Conservation (phyloP, 1,284 basidiomycete genomes). For the Peniophora sp. region DNA sequence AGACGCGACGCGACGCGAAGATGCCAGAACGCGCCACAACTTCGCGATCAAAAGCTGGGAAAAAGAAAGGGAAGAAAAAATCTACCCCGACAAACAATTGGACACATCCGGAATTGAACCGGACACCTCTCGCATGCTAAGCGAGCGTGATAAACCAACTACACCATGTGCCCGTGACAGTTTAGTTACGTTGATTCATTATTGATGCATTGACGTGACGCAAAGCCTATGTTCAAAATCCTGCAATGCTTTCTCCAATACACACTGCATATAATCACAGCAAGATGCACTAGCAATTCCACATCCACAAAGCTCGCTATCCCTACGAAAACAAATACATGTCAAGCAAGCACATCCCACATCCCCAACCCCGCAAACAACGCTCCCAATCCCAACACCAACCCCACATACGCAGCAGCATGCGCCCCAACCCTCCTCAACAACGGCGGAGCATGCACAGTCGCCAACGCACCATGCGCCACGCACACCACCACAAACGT, state of each 20-base stretch:
- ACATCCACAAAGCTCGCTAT: too few species aligned
- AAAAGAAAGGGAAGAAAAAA: constrained; percentile 6
- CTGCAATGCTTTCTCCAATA: background rate
- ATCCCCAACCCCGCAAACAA: constrained; percentile 61
- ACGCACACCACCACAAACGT: constrained; percentile 41
- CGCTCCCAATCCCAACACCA: constrained; percentile 52
- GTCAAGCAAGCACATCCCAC: constrained; percentile 55
- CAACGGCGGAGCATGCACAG: constrained; percentile 53
- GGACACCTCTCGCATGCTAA: too few species aligned
- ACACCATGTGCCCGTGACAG: too few species aligned
- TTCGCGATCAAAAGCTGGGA: constrained; percentile 11
- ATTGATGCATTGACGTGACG: too few species aligned
- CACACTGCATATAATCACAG: too few species aligned
- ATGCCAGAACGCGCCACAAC: constrained; percentile 15
- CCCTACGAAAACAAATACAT: too few species aligned
- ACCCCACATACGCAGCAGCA: constrained; percentile 57
- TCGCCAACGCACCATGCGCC: constrained; percentile 41
- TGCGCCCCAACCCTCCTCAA: constrained; percentile 64
- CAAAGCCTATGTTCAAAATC: background rate
- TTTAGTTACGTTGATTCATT: too few species aligned
- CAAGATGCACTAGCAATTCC: too few species aligned
- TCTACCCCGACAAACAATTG: constrained; percentile 2
- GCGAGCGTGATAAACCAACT: too few species aligned
- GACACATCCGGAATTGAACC: too few species aligned
- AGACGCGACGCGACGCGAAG: background rate